Percentiles rank a stretch among this genome's conserved stretches.
Conservation (phyloP, 2,329 filamentous ascomycete species). For the Cryphonectria nitschkei region DNA sequence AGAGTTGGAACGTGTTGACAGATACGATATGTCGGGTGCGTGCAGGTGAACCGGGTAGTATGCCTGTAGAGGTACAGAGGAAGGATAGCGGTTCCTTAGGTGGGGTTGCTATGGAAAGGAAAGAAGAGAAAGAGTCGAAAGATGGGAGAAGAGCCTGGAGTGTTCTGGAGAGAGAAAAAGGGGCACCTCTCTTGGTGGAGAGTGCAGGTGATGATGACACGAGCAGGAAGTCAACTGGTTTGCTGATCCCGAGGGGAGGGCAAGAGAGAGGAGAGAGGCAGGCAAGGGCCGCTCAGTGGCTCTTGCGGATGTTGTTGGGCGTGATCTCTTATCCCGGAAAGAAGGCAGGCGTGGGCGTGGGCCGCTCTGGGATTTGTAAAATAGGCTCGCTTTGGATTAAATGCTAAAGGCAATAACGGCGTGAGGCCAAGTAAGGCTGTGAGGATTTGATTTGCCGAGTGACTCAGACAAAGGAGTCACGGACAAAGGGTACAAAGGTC, state of each 20-base stretch:
- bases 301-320: constrained; percentile 21
- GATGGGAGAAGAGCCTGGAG: constrained; percentile 10
- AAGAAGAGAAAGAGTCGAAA: constrained; percentile 1
- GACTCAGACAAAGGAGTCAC: constrained; percentile 30
- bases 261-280: constrained; percentile 3
- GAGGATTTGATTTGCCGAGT: constrained; percentile 21
- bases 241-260: constrained; percentile 21
- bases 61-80: constrained; percentile 13
- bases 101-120: constrained; percentile 15
- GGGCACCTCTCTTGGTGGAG: constrained; percentile 21
- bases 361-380: background rate
- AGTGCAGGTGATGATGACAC: constrained; percentile 25
- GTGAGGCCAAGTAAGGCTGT: constrained; percentile 20
- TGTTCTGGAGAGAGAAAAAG: constrained; percentile 24
- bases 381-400: background rate
- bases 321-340: constrained; percentile 11
- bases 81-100: constrained; percentile 16
- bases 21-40: background rate
- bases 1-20: background rate
- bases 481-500: constrained; percentile 24
- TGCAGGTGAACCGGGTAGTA: background rate
- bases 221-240: constrained; percentile 17
- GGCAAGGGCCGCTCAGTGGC: constrained; percentile 25
- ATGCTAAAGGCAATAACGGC: constrained; percentile 1
- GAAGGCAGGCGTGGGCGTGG: constrained; percentile 20